Evolutionary conservation across 768 basidiomycete genomes (phyloP), one percentile per base, ranked within the genome.

Genomic region (Scleroderma bovista): DNA sequence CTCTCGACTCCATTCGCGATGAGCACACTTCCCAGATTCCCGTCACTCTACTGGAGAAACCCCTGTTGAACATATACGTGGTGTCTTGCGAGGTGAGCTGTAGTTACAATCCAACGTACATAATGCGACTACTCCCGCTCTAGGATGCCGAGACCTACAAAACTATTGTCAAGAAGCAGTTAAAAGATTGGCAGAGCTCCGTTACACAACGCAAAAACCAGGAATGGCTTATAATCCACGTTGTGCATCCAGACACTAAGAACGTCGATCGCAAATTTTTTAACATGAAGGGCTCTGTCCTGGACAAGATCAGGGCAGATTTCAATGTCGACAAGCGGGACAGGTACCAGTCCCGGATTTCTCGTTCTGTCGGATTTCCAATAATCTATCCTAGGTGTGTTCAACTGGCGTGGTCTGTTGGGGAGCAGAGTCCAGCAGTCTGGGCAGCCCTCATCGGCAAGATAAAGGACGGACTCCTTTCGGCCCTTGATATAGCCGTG

Each of bases 161-260:
- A 59, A 76, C 75, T 22, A 76, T 78, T 0, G 76, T 88, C 17
- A 86, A 84, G 62, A 88, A 84, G 55, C 90, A 95, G 64, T 87
- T 98, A 56, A 88, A 89, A 58, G 93, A 97, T 52, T 99, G 96
- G 96, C 85, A 90, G 51, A 72, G 74, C 2, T 64, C 75, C 2
- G 71, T 92, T 33, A 68, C 74, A 22, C 69, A 80, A 40, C 75
- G 84, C 55, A 93, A 84, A 69, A 83, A 88, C 59, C 91, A 93
- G 64, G 95, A 96, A 69, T 96, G 94, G 88, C 71, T 97, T 48
- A 86, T 98, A 52, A 73, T 95, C 7, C 87, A 96, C 57, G 79
- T 97, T 43, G 80, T 91, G 41, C 78, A 83, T 38, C 83, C 87
- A 13, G 87, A 91, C 61, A 68, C 76, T 16, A 79, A 80, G 58